Conservation (phyloP, 2,329 filamentous ascomycete genomes). For the Colletotrichum costaricense region DNA sequence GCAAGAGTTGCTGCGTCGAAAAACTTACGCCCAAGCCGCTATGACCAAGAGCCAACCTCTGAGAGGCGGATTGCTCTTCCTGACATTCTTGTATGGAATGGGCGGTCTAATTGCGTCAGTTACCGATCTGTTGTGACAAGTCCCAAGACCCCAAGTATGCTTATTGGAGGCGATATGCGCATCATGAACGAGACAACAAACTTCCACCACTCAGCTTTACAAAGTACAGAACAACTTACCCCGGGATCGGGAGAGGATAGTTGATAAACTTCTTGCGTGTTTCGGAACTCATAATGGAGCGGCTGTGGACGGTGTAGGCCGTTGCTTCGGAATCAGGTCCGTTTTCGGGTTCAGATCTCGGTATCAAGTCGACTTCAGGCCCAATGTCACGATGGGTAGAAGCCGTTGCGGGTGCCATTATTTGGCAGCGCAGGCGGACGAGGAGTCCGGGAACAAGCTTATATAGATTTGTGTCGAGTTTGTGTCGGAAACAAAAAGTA, state of each 20-base stretch:
- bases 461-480: slow-evolving; percentile 25
- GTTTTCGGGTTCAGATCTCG: background rate
- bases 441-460: slow-evolving; percentile 24
- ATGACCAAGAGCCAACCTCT: slow-evolving; percentile 64
- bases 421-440: background rate
- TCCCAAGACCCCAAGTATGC: background rate
- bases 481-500: slow-evolving; percentile 21
- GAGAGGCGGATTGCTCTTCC: slow-evolving; percentile 67
- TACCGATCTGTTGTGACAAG: slow-evolving; percentile 6
- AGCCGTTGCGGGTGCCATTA: slow-evolving; percentile 16
- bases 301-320: background rate
- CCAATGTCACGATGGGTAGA: background rate
- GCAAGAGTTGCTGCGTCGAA: background rate
- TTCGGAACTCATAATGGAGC: slow-evolving; percentile 32
- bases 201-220: background rate
- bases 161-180: background rate
- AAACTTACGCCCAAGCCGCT: slow-evolving; percentile 64
- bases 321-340: background rate
- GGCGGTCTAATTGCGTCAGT: slow-evolving; percentile 44
- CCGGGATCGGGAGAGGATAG: slow-evolving; percentile 49
- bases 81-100: slow-evolving; percentile 57
- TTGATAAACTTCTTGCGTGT: slow-evolving; percentile 44
- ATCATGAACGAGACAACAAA: background rate
- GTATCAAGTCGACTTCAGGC: slow-evolving; percentile 1
- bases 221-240: slow-evolving; percentile 41